Percentiles rank a stretch among this genome's conserved stretches.
Conservation (phyloP, 305 asterid species). For the Fraxinus ornus region DNA sequence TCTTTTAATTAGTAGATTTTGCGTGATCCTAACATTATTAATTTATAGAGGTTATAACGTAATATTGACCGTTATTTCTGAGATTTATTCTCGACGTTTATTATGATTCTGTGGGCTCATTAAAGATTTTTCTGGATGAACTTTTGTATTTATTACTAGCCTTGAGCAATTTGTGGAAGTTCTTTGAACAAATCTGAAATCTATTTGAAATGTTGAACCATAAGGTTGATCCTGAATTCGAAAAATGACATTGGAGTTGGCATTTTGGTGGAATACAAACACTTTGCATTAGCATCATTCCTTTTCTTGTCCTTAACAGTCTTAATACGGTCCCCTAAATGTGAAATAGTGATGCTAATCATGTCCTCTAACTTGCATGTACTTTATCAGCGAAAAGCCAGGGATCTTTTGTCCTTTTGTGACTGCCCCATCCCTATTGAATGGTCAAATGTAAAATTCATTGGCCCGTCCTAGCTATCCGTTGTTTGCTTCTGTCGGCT, state of each 20-base stretch:
- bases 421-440: background rate
- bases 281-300: background rate
- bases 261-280: background rate
- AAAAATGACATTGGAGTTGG: background rate
- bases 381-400: background rate
- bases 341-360: background rate
- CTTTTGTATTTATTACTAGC: background rate
- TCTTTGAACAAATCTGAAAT: background rate
- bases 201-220: background rate
- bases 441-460: background rate
- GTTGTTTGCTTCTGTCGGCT: slow-evolving; percentile 18
- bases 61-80: background rate
- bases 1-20: background rate
- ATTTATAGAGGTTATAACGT: background rate
- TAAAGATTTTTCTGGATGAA: background rate
- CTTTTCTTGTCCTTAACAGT: background rate
- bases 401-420: background rate
- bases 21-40: background rate
- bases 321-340: background rate
- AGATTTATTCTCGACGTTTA: background rate
- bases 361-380: background rate
- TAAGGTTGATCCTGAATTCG: background rate
- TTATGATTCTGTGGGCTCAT: background rate
- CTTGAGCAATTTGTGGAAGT: background rate
- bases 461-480: slow-evolving; percentile 4